phyloP scores from a whole-genome alignment of 805 yeast species.

The Wickerhamomyces kurtzmanii region DNA sequence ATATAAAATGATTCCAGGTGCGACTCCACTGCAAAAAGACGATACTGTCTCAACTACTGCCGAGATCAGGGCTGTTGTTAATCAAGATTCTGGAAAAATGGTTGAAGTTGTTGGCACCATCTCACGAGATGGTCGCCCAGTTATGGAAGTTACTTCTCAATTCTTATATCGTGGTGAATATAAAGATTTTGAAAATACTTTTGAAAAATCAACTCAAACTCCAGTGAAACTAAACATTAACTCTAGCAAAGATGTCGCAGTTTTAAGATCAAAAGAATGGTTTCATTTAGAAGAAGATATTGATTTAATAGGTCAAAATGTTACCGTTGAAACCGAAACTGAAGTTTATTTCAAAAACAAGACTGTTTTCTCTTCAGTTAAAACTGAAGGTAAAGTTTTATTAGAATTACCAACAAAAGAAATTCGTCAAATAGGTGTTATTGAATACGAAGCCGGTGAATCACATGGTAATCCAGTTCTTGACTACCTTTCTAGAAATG shows the following conservation, averaged over 20 bases:
- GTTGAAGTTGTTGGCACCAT: conserved; percentile 93
- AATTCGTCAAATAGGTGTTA: conserved; percentile 71
- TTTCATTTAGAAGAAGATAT: conserved; percentile 69
- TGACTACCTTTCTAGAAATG: conserved; percentile 87
- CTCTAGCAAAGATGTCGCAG: conserved; percentile 84
- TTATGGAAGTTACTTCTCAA: conserved; percentile 89
- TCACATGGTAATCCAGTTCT: conserved; percentile 97
- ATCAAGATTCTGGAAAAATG: conserved; percentile 88
- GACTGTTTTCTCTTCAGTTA: conserved; percentile 66
- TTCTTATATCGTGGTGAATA: conserved; percentile 95
- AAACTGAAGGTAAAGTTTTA: conserved; percentile 76
- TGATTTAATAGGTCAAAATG: conserved; percentile 67
- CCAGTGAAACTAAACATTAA: conserved; percentile 72
- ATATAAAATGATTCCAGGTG: conserved; percentile 88
- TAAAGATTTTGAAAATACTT: conserved; percentile 82
- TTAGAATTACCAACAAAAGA: conserved; percentile 91
- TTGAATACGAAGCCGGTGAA: conserved; percentile 81
- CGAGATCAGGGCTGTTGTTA: conserved; percentile 77
- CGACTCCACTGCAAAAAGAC: conserved; percentile 79
- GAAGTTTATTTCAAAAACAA: conserved; percentile 73
- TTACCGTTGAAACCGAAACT: conserved; percentile 86
- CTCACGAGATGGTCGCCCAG: conserved; percentile 64
- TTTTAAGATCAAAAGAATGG: conserved; percentile 95
- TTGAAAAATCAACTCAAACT: conserved; percentile 78
- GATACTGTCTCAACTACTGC: conserved; percentile 81